phyloP scores from a whole-genome alignment of 2,329 filamentous ascomycete species.

The Didymellaceae sp. region DNA sequence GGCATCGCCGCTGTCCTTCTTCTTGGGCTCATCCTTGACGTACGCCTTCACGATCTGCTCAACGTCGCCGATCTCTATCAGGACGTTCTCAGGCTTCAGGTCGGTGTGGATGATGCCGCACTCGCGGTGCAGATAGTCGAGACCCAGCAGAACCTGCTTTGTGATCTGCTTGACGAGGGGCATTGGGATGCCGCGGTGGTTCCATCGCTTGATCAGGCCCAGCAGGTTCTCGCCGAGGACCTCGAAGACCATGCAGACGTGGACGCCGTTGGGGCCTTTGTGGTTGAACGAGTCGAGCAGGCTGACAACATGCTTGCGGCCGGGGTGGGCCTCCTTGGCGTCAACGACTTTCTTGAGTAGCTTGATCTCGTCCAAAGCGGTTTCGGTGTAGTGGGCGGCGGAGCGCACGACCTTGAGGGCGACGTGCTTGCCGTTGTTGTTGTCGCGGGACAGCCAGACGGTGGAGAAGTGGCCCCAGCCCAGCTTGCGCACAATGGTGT shows the following conservation, averaged over 20 bases:
- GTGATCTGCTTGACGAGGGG: conserved; percentile 97
- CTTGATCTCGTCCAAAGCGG: conserved; percentile 98
- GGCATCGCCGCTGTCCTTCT: conserved; percentile 80
- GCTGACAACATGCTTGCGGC: conserved; percentile 93
- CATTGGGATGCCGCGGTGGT: conserved; percentile 96
- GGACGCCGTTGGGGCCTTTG: conserved; percentile 92
- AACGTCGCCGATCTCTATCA: conserved; percentile 98
- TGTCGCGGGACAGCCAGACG: conserved; percentile 85
- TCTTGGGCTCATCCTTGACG: conserved; percentile 76
- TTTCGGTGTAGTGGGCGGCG: conserved; percentile 98
- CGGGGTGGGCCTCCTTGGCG: conserved; percentile 92
- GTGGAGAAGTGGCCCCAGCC: conserved; percentile 99
- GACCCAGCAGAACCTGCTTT: conserved; percentile 92
- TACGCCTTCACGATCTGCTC: conserved; percentile 98
- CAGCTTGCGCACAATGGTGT: conserved; percentile 93
- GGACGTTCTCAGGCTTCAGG: conserved; percentile 94
- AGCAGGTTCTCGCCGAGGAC: conserved; percentile 94
- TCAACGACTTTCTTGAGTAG: conserved; percentile 95
- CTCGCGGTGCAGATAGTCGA: conserved; percentile 96
- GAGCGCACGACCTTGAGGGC: conserved; percentile 97
- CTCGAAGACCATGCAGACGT: conserved; percentile 99
- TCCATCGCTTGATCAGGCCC: conserved; percentile 97
- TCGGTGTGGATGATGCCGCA: conserved; percentile 99
- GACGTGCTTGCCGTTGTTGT: conserved; percentile 88
- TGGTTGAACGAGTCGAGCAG: conserved; percentile 97